Evolutionary conservation across 2,329 filamentous ascomycete species (phyloP), one percentile per base, ranked within the genome.

Genomic region (Diplodia intermedia): DNA sequence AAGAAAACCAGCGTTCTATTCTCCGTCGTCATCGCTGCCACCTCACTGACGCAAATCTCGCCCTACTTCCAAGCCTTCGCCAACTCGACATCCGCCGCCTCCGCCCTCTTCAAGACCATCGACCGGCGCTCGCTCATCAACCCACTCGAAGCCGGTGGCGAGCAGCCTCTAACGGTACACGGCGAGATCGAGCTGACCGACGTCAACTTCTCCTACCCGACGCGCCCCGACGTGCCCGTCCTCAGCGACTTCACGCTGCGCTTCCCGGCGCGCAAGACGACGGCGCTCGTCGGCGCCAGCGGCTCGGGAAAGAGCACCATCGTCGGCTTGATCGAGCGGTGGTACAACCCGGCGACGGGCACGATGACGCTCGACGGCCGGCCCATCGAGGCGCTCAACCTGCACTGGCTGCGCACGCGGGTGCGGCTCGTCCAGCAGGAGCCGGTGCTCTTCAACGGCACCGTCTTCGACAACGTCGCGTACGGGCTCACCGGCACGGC

Each of bases 271-370:
- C 94, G 94, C 26, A 97, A 97, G 82, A 93, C 91, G 20, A 97
- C 94, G 2, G 95, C 95, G 1, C 83, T 99, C 11, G 95, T 99
- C 5, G 95, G 95, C 69, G 93, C 94, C 0, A 98, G 94, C 14
- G 95, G 94, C 11, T 96, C 91, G 49, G 95, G 95, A 60, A 99
- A 98, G 81, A 94, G 91, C 74, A 98, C 94, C 0, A 94, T 98
- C 70, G 91, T 98, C 36, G 94, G 94, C 11, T 84, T 99, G 23
- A 89, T 98, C 1, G 94, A 98, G 80, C 88, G 95, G 20, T 98
- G 98, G 78, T 99, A 99, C 77, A 89, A 94, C 68, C 94, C 94
- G 0, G 91, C 97, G 47, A 87, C 86, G 38, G 95, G 95, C 31
- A 81, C 86, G 23, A 89, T 98, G 18, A 69, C 38, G 15, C 83